Percentiles rank a stretch among this genome's conserved stretches.
These are phyloP conservation scores for Diaporthe helianthi DNA, from an alignment of 2,329 filamentous ascomycete genomes.

Conservation along the genomic window DNA sequence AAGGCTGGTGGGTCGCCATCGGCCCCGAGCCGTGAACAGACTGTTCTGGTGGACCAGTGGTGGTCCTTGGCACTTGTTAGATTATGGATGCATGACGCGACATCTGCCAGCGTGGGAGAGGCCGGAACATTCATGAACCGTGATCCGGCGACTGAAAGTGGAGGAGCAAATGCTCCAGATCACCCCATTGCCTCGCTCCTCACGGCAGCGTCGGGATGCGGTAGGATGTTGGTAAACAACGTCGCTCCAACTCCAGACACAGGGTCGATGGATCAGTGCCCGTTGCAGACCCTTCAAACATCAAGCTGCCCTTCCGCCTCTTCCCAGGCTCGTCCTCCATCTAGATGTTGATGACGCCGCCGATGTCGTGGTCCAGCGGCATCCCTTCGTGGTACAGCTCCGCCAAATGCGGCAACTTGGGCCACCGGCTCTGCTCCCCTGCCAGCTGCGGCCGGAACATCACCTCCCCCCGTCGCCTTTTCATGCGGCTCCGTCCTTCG, in stretches of 20 bases:
- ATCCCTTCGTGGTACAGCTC: slow-evolving; percentile 38
- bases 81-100: not conserved
- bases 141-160: not conserved
- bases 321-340: slow-evolving; percentile 49
- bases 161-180: slow-evolving; percentile 44
- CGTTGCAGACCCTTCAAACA: slow-evolving; percentile 53
- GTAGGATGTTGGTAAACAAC: slow-evolving; percentile 48
- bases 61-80: no score
- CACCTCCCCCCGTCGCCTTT: slow-evolving; percentile 40
- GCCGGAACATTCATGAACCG: not conserved
- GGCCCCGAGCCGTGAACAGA: no score
- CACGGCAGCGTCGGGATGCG: slow-evolving; percentile 47
- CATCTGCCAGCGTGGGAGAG: not conserved
- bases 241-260: slow-evolving; percentile 48
- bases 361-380: slow-evolving; percentile 48
- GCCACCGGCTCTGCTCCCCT: slow-evolving; percentile 39
- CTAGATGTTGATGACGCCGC: slow-evolving; percentile 50
- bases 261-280: slow-evolving; percentile 48
- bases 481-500: slow-evolving; percentile 41
- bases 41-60: not conserved
- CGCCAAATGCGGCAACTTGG: slow-evolving; percentile 37
- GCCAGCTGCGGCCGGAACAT: slow-evolving; percentile 53
- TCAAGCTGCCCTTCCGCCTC: slow-evolving; percentile 50
- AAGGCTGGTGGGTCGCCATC: no score
- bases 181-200: slow-evolving; percentile 47